Evolutionary conservation across 23 red algal species (phyloP).

Genomic region (Gracilaria gracilis): DNA sequence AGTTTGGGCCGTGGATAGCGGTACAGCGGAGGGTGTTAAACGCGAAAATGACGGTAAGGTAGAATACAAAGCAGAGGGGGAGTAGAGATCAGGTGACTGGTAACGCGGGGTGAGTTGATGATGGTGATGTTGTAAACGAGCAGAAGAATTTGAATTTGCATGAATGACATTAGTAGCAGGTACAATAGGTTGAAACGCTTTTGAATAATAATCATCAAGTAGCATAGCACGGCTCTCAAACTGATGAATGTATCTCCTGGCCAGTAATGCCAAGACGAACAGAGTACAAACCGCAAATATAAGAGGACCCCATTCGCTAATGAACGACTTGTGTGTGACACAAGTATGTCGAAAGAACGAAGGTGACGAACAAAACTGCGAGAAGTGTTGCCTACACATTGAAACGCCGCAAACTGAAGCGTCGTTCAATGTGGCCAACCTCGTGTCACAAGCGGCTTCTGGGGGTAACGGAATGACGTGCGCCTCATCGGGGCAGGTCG

Average conservation of each 20-base stretch:
- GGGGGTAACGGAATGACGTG: not conserved
- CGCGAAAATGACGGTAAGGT: not conserved
- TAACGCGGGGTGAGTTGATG: not conserved
- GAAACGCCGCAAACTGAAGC: slow-evolving; percentile 18
- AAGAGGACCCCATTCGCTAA: slow-evolving; percentile 7
- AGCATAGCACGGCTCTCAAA: not conserved
- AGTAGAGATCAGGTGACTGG: slow-evolving; percentile 8
- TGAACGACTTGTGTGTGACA: slow-evolving; percentile 27
- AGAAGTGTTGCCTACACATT: slow-evolving; percentile 9
- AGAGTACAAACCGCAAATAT: not conserved
- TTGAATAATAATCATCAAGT: not conserved
- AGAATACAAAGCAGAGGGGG: slow-evolving; percentile 5
- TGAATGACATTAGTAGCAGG: not conserved
- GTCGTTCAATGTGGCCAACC: not conserved
- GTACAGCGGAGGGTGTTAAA: not conserved
- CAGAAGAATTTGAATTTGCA: not conserved
- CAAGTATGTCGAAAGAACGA: slow-evolving; percentile 27
- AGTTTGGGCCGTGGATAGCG: not conserved
- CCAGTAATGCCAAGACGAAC: not conserved
- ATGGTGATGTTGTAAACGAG: not conserved
- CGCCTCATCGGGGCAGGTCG: not conserved
- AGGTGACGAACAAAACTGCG: not conserved
- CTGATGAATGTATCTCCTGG: not conserved
- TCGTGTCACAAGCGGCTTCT: not conserved
- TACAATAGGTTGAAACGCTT: not conserved